Evolutionary conservation across 1,284 basidiomycete species (phyloP), one percentile per base, ranked within the genome.

Genomic region (Apiotrichum brassicae): DNA sequence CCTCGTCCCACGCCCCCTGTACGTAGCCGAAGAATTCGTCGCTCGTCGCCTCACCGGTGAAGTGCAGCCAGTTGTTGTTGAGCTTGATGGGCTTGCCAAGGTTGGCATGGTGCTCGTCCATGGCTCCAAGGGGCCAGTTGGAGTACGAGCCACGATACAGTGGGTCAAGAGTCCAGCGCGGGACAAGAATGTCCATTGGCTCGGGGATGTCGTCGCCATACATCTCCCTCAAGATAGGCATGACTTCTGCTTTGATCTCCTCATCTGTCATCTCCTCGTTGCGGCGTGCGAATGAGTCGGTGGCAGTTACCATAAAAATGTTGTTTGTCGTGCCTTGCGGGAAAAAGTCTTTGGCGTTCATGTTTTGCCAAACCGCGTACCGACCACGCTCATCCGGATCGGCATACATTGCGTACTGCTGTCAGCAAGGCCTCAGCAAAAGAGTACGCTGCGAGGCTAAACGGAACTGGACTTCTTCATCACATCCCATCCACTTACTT

Each of bases 291-390:
- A 57, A 34, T 8, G 20, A 32, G 46, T 82, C 82, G 4, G 81
- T 83, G 5, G 84, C 82, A 0, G 82, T 85, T 16, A 77, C 81
- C 61, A 84, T 81, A 18, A 85, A 53, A 28, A 85, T 77, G 34
- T 60, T 59, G 23, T 42, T 26, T 19, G 36, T 23, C 30, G 53
- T 56, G 35, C 30, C 44, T 24, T 78, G 81, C 6, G 81, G 81
- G 47, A 83, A 75, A 66, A 83, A 84, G 20, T 74, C 71, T 0
- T 73, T 54, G 43, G 81, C 76, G 61, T 85, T 83, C 42, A 86
- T 72, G 57, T 78, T 80, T 61, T 85, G 83, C 83, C 83, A 86
- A 11, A 84, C 76, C 0, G 81, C 79, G 69, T 84, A 85, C 13
- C 77, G 74, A 7, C 84, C 84, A 16, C 83, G 79, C 53, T 80